Conservation (phyloP, 2,329 filamentous ascomycete species). For the Talaromyces atroroseus region DNA sequence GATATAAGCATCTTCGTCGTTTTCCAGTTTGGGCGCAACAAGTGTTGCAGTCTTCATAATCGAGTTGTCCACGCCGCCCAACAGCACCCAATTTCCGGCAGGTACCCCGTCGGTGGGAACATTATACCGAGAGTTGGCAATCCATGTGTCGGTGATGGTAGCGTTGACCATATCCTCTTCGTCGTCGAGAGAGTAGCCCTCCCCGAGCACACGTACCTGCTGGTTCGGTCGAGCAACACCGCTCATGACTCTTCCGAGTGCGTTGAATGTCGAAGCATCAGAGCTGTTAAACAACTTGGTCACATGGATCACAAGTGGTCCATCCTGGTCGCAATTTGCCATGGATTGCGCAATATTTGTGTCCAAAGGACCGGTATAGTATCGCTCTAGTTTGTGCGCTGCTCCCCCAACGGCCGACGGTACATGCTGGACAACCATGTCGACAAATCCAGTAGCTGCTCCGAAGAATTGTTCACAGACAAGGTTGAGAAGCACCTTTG, state of each 20-base stretch:
- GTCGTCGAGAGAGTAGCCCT: constrained; percentile 92
- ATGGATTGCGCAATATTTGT: constrained; percentile 75
- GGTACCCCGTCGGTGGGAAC: constrained; percentile 87
- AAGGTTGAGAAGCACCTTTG: constrained; percentile 77
- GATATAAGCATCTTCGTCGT: constrained; percentile 89
- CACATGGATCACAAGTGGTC: constrained; percentile 83
- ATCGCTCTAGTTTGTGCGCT: constrained; percentile 68
- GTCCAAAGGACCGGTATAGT: constrained; percentile 88
- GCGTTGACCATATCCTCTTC: constrained; percentile 94
- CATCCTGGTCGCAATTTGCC: constrained; percentile 77
- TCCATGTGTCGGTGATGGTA: constrained; percentile 79
- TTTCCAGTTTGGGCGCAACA: constrained; percentile 70
- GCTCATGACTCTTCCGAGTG: constrained; percentile 87
- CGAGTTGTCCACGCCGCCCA: constrained; percentile 91
- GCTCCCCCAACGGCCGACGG: constrained; percentile 80
- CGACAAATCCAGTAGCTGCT: constrained; percentile 80
- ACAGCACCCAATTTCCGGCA: constrained; percentile 87
- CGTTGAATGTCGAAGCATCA: constrained; percentile 86
- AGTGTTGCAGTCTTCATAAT: constrained; percentile 97
- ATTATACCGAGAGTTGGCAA: constrained; percentile 88
- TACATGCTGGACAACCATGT: constrained; percentile 87
- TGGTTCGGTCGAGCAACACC: constrained; percentile 77
- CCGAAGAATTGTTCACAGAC: constrained; percentile 97
- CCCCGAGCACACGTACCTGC: constrained; percentile 84
- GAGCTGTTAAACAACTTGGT: constrained; percentile 88